Conservation (phyloP, 1,284 basidiomycete genomes). For the Cryptococcus sp. region DNA sequence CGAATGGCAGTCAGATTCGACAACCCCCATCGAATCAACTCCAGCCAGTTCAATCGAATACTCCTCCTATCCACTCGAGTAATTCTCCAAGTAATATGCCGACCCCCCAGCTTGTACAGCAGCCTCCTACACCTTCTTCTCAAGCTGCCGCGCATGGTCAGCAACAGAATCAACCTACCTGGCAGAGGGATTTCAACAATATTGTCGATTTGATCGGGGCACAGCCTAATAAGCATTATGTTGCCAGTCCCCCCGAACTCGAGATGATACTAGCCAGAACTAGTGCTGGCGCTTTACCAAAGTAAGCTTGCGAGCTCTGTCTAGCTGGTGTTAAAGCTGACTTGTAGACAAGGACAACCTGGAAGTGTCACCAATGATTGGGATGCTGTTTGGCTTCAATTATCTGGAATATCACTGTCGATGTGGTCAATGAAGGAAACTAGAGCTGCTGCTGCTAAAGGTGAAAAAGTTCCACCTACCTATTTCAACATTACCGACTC, state of each 20-base stretch:
- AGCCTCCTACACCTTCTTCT: background rate
- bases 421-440: slow-evolving; percentile 51
- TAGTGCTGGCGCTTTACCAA: slow-evolving; percentile 46
- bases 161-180: background rate
- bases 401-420: slow-evolving; percentile 83
- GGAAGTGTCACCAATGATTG: slow-evolving; percentile 79
- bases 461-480: slow-evolving; percentile 45
- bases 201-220: slow-evolving; percentile 44
- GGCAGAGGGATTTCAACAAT: slow-evolving; percentile 24
- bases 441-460: slow-evolving; percentile 42
- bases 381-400: slow-evolving; percentile 87
- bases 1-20: background rate
- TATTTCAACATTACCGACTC: slow-evolving; percentile 46
- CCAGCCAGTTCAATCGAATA: background rate
- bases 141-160: background rate
- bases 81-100: background rate
- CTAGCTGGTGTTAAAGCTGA: slow-evolving; percentile 62
- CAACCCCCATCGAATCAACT: too few species aligned
- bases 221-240: slow-evolving; percentile 49
- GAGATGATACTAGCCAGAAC: slow-evolving; percentile 49
- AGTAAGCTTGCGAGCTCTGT: slow-evolving; percentile 24
- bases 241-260: slow-evolving; percentile 47
- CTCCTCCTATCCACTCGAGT: background rate
- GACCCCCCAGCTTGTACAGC: background rate
- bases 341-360: slow-evolving; percentile 66